A percentile compares a stretch with the other conserved stretches of the same genome.
Evolutionary conservation across 2,329 filamentous ascomycete genomes (phyloP).

Genomic region (Ceratocystis variospora): DNA sequence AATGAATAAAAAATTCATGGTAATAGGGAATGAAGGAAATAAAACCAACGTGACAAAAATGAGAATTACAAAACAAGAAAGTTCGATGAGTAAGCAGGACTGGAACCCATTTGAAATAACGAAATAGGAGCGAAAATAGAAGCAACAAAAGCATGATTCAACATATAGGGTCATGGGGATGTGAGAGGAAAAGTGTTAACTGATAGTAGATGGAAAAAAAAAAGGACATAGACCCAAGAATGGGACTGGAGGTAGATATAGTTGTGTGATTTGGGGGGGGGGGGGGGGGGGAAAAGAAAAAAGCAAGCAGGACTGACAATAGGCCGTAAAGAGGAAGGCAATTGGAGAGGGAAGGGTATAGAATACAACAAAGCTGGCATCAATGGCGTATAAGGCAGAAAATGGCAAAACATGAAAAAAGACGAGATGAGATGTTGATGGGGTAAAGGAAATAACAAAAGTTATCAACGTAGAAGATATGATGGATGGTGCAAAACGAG

Average conservation of each 20-base stretch:
- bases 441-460: slow-evolving; percentile 8
- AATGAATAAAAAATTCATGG: not conserved
- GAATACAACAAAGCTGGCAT: slow-evolving; percentile 2
- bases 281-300: too few relatives aligned
- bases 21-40: not conserved
- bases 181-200: not conserved
- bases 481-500: slow-evolving; percentile 13
- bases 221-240: slow-evolving; percentile 6
- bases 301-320: not conserved
- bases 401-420: slow-evolving; percentile 12
- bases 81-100: slow-evolving; percentile 22
- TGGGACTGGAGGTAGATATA: slow-evolving; percentile 7
- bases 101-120: slow-evolving; percentile 8
- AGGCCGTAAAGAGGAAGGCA: not conserved
- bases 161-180: not conserved
- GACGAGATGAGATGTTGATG: not conserved
- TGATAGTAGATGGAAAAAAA: not conserved
- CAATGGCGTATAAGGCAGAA: not conserved
- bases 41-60: slow-evolving; percentile 2
- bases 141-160: not conserved
- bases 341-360: not conserved
- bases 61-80: not conserved
- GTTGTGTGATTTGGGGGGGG: not conserved
- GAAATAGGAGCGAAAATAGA: not conserved
- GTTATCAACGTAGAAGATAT: not conserved